Percentiles rank a stretch among this genome's conserved stretches.
phyloP scores from a whole-genome alignment of 345 rosid species.

The Salix udensis region DNA sequence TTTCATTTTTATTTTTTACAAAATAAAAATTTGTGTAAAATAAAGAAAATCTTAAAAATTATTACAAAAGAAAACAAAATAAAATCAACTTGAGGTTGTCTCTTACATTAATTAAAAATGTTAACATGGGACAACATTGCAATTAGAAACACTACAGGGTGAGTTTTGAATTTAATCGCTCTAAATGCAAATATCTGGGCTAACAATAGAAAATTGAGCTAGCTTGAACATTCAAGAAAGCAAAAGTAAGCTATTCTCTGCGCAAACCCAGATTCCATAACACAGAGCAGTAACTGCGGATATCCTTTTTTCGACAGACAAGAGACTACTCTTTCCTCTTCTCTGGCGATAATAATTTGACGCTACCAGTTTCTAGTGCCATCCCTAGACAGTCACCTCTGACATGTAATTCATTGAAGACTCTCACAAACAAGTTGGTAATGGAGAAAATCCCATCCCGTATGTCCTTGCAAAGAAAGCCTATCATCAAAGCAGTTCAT shows the following conservation, averaged over 20 bases:
- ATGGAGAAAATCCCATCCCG: slow-evolving; percentile 34
- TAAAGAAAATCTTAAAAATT: too few species aligned
- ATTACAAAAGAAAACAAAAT: too few species aligned
- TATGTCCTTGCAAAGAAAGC: slow-evolving; percentile 11
- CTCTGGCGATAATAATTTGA: slow-evolving; percentile 49
- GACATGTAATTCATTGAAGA: slow-evolving; percentile 26
- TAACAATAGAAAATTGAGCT: too few species aligned
- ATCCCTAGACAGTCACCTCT: slow-evolving; percentile 33
- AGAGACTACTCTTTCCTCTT: slow-evolving; percentile 83
- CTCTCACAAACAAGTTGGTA: slow-evolving; percentile 38
- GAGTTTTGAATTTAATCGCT: too few species aligned
- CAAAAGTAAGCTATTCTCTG: slow-evolving; percentile 66
- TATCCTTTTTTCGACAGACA: slow-evolving; percentile 34
- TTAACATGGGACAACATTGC: too few species aligned
- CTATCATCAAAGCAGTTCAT: too few species aligned
- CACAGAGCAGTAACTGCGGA: slow-evolving; percentile 20
- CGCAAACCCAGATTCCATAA: slow-evolving; percentile 51
- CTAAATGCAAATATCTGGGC: too few species aligned
- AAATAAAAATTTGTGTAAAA: too few species aligned
- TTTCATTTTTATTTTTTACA: too few species aligned
- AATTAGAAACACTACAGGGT: too few species aligned
- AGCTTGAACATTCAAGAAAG: slow-evolving; percentile 49
- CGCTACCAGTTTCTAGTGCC: slow-evolving; percentile 37
- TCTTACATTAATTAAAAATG: too few species aligned
- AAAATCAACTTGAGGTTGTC: too few species aligned